Evolutionary conservation across 148 eudicot genomes (phyloP).

Genomic region (Rhododendron molle): DNA sequence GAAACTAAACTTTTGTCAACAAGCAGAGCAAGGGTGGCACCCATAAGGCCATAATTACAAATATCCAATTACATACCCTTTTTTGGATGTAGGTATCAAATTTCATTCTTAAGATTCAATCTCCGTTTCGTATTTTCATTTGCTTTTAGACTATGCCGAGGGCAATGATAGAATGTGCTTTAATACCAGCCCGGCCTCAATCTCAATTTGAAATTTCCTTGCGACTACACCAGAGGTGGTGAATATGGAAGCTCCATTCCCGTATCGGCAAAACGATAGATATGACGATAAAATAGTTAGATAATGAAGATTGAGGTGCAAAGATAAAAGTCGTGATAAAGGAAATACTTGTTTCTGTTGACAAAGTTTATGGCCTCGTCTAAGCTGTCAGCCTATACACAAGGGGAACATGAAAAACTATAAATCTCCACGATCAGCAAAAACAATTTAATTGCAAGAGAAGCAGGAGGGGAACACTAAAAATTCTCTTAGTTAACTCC

Average conservation of each 20-base stretch:
- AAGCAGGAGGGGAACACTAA: not conserved
- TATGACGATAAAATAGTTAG: not conserved
- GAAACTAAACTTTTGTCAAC: not conserved
- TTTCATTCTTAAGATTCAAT: not conserved
- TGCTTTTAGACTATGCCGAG: not conserved
- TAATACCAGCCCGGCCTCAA: constrained; percentile 92
- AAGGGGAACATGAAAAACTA: not conserved
- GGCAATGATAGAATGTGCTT: not conserved
- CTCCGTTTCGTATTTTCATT: not conserved
- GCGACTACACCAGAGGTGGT: constrained; percentile 92
- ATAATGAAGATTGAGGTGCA: not conserved
- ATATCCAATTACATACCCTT: not conserved
- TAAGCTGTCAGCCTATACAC: constrained; percentile 75
- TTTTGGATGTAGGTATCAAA: not conserved
- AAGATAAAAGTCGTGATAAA: not conserved
- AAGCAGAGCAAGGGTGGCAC: not conserved
- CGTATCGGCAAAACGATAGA: constrained; percentile 54
- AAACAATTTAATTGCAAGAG: not conserved
- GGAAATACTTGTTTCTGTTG: constrained; percentile 71
- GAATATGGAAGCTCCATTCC: constrained; percentile 91
- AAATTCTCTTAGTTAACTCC: not conserved
- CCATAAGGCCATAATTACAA: not conserved
- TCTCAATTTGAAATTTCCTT: constrained; percentile 90
- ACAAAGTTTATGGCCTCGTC: constrained; percentile 84
- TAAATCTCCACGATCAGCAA: not conserved